A percentile compares a stretch with the other conserved stretches of the same genome.
Evolutionary conservation across 2,329 filamentous ascomycete species (phyloP).

Genomic region (Colletotrichum godetiae): DNA sequence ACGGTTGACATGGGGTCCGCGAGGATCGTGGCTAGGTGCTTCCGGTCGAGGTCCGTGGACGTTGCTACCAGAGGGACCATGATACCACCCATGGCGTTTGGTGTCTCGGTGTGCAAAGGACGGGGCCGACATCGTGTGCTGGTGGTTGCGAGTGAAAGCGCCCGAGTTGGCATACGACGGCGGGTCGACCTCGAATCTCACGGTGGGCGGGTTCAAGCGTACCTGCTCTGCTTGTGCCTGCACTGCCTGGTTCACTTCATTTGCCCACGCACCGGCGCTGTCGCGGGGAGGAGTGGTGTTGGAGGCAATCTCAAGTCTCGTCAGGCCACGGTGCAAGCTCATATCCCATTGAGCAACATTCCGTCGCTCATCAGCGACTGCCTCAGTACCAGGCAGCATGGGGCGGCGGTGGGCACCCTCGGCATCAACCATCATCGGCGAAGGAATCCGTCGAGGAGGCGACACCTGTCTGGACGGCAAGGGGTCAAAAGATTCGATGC

Average conservation of each 20-base stretch:
- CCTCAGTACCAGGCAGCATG: constrained; percentile 44
- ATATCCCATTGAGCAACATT: constrained; percentile 72
- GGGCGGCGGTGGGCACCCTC: constrained; percentile 53
- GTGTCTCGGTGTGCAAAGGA: constrained; percentile 66
- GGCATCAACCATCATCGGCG: constrained; percentile 82
- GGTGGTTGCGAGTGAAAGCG: constrained; percentile 48
- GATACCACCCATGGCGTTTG: constrained; percentile 80
- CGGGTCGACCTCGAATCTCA: constrained; percentile 66
- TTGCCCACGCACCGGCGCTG: constrained; percentile 66
- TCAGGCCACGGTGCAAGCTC: constrained; percentile 73
- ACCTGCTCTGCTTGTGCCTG: constrained; percentile 65
- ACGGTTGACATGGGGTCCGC: constrained; percentile 61
- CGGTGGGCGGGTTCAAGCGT: constrained; percentile 57
- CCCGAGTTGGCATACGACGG: constrained; percentile 40
- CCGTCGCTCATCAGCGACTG: constrained; percentile 58
- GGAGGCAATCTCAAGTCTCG: constrained; percentile 71
- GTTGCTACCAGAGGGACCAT: constrained; percentile 58
- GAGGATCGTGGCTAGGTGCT: constrained; percentile 44
- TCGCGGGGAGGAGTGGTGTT: constrained; percentile 63
- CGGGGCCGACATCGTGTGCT: constrained; percentile 71
- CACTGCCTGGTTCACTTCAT: constrained; percentile 65
- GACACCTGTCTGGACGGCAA: constrained; percentile 72
- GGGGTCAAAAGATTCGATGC: constrained; percentile 92
- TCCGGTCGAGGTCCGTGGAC: constrained; percentile 34
- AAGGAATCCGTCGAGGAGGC: constrained; percentile 72